Conservation (phyloP, 192 early-diverging fungal genomes). For the Jimgerdemannia flammicorona region DNA sequence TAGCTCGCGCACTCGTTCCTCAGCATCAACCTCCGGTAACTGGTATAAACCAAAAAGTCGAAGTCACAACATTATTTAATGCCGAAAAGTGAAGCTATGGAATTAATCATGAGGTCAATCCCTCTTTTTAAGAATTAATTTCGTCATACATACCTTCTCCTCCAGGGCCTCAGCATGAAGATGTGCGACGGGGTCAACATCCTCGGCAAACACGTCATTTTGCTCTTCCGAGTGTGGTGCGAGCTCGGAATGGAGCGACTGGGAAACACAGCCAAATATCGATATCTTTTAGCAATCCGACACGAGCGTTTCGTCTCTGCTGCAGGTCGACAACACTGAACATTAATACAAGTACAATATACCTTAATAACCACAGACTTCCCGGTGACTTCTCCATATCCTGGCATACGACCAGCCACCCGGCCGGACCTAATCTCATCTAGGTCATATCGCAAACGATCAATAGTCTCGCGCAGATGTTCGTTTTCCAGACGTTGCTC, state of each 20-base stretch:
- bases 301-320: too few species aligned
- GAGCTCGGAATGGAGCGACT: background rate
- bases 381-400: background rate
- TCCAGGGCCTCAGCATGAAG: background rate
- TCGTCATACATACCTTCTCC: background rate
- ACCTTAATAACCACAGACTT: background rate
- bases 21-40: slow-evolving; percentile 1
- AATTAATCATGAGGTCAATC: too few species aligned
- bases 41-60: background rate
- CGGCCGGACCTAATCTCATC: slow-evolving; percentile 29
- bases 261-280: background rate
- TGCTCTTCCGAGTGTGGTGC: background rate
- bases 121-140: too few species aligned
- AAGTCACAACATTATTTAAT: too few species aligned
- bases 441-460: slow-evolving; percentile 34
- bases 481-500: slow-evolving; percentile 37
- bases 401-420: background rate
- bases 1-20: slow-evolving; percentile 14
- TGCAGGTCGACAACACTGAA: too few species aligned
- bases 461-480: slow-evolving; percentile 32
- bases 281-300: too few species aligned
- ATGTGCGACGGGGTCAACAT: background rate
- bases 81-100: too few species aligned
- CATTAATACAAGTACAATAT: background rate
- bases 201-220: background rate